Conservation (phyloP, 164 flowering plant genomes). For the Vitis amurensis region DNA sequence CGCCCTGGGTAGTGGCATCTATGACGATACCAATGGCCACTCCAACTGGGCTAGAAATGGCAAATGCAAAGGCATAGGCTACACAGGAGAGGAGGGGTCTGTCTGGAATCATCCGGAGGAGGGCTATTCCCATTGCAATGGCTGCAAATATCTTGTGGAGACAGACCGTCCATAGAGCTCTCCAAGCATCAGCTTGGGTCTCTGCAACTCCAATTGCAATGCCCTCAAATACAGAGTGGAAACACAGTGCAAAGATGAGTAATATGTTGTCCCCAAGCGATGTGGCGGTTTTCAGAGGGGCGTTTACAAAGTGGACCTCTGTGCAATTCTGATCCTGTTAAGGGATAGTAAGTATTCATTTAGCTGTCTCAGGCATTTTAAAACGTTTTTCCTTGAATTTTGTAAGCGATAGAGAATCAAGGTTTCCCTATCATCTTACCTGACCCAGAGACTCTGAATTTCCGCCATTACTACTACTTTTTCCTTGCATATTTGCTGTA, state of each 20-base stretch:
- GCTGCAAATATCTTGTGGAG: conserved; percentile 81
- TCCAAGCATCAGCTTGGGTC: conserved; percentile 72
- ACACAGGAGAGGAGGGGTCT: conserved; percentile 55
- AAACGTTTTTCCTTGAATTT: too few relatives aligned
- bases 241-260: conserved; percentile 64
- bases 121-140: conserved; percentile 80
- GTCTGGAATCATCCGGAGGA: conserved; percentile 64
- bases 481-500: conserved; percentile 25
- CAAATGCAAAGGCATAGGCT: conserved; percentile 70
- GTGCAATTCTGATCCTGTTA: conserved; percentile 18
- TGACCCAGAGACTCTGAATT: background rate
- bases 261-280: conserved; percentile 66
- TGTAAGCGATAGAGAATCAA: too few relatives aligned
- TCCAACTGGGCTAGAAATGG: conserved; percentile 71
- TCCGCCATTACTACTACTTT: conserved; percentile 9
- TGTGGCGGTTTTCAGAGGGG: conserved; percentile 25
- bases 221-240: conserved; percentile 79
- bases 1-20: conserved; percentile 69
- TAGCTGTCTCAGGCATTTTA: background rate
- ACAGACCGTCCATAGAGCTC: conserved; percentile 65
- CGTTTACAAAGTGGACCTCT: conserved; percentile 4
- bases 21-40: conserved; percentile 73
- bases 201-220: conserved; percentile 80
- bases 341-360: conserved; percentile 5
- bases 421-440: too few relatives aligned